These are phyloP conservation scores for Talaromyces amestolkiae DNA, from an alignment of 2,329 filamentous ascomycete species.

Conservation along the genomic window DNA sequence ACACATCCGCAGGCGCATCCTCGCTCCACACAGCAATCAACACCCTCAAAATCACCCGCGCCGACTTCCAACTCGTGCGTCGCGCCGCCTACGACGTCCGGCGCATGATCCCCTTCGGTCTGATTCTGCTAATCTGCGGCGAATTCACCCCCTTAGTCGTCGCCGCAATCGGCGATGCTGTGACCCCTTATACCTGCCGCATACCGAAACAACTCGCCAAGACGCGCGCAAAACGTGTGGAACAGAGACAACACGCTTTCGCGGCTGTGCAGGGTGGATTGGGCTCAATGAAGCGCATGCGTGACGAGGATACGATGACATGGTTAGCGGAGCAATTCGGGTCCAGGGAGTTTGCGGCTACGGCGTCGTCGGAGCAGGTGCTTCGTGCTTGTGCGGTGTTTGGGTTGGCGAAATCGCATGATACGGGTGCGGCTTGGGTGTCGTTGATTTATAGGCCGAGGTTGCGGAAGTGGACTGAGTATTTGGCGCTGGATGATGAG, in stretches of 20 bases:
- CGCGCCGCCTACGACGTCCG: conserved; percentile 69
- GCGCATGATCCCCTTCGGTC: conserved; percentile 73
- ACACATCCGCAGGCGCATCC: conserved; percentile 7
- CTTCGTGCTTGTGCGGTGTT: conserved; percentile 37
- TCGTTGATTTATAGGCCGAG: conserved; percentile 52
- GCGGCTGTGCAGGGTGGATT: conserved; percentile 24
- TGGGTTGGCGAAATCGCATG: conserved; percentile 34
- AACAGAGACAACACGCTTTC: conserved; percentile 32
- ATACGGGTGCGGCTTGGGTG: conserved; percentile 43
- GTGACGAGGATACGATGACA: conserved; percentile 31
- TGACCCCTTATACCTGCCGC: conserved; percentile 78
- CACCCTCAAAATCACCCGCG: conserved; percentile 52
- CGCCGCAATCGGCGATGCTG: conserved; percentile 61
- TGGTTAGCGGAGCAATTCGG: conserved; percentile 28
- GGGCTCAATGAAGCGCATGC: conserved; percentile 21
- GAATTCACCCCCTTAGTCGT: conserved; percentile 84
- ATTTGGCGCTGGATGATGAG: conserved; percentile 68
- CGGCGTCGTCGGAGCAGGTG: conserved; percentile 27
- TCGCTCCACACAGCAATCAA: conserved; percentile 22
- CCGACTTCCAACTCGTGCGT: conserved; percentile 67
- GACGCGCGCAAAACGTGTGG: conserved; percentile 54
- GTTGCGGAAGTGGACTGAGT: conserved; percentile 57
- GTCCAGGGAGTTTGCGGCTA: conserved; percentile 22
- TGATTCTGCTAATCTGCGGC: conserved; percentile 74
- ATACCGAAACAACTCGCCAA: conserved; percentile 71